Base-by-base conservation (phyloP, 73 alveolate genomes). In the Breviolum minutum region DNA sequence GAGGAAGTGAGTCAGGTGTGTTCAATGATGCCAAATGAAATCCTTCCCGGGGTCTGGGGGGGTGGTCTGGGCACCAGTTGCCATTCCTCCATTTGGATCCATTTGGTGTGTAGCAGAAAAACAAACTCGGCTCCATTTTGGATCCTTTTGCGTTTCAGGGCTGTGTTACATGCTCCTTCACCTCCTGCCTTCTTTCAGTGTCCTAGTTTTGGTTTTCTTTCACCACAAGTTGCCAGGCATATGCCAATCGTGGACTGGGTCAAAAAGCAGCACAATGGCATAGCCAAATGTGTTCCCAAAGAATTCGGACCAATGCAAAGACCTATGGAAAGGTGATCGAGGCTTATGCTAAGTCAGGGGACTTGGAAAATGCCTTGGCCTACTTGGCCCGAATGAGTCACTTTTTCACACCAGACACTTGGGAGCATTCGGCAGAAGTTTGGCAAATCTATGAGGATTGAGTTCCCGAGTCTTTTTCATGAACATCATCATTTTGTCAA, bases 291-390 rank as follows among this genome's bases (percentile, higher is more conserved):
- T 27, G 63, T 61, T 86, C 94, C 7, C 16, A 7, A 14, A 24
- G 94, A 86, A 63, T 86, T 62, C 94, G 94, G 81, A 86, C 94
- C 63, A 86, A 86, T 63, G 94, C 81, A 63, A 86, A 63, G 94
- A 86, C 96, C 29, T 90, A 90, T 71, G 96, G 96, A 27, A 90
- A 90, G 74, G 69, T 90, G 63, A 71, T 90, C 24, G 96, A 90
- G 85, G 96, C 96, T 48, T 60, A 20, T 26, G 96, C 96, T 29
- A 90, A 90, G 87, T 26, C 61, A 17, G 96, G 96, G 63, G 96
- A 90, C 77, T 61, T 90, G 87, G 96, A 90, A 76, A 69, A 29
- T 60, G 96, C 96, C 76, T 30, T 90, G 96, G 63, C 32, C 62
- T 90, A 63, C 62, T 30, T 90, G 71, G 73, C 87, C 27, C 96